Evolutionary conservation across 495 filamentous ascomycete genomes (phyloP), one percentile per base, ranked within the genome.

Genomic region (Darksidea phi): DNA sequence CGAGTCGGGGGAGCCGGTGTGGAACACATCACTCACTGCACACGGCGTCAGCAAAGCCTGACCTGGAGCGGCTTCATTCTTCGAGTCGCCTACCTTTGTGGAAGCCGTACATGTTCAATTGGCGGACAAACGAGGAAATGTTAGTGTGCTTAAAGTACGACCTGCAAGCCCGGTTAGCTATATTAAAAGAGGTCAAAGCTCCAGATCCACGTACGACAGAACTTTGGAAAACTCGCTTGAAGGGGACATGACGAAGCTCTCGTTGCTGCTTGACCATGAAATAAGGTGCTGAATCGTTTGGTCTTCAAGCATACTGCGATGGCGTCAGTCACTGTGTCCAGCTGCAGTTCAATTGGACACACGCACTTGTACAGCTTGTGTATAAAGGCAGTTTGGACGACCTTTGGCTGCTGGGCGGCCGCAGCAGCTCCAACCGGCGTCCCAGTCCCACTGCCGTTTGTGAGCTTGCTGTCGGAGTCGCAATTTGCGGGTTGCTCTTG

Each of bases 101-200:
- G 77, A 98, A 98, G 1, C 94, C 94, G 68, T 98, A 98, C 94
- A 98, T 98, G 72, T 98, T 98, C 54, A 98, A 78, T 75, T 98
- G 94, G 48, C 94, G 85, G 36, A 98, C 94, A 71, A 98, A 98
- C 10, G 94, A 98, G 4, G 94, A 97, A 54, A 97, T 95, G 71
- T 98, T 98, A 59, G 94, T 98, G 73, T 98, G 94, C 71, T 98
- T 98, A 74, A 98, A 98, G 73, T 98, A 98, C 84, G 72, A 71
- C 54, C 74, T 95, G 84, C 57, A 86, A 88, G 36, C 43, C 28
- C 28, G 46, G 46, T 62, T 64, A 66, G 57, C 50, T 70, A 70
- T 56, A 70, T 66, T 54, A 61, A 52, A 23, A 47, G 25, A 45
- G 58, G 62, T 38, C 62, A 66, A 43, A 69, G 66, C 61, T 69